Base-by-base conservation (phyloP, 1,284 basidiomycete genomes). In the Tylopilus sp. region DNA sequence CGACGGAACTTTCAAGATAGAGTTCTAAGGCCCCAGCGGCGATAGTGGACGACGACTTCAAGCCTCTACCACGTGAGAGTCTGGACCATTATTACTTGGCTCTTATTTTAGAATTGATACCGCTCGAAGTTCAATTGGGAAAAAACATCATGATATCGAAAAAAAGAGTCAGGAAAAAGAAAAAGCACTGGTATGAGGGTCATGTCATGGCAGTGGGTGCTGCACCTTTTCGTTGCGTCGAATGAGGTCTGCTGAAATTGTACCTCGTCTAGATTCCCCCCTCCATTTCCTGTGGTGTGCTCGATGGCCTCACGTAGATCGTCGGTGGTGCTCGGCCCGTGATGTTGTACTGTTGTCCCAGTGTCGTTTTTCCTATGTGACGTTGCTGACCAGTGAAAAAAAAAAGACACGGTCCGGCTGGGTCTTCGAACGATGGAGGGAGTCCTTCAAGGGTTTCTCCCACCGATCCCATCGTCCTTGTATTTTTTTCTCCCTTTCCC, bases 61-160 rank as follows among this genome's bases (percentile, higher is more conserved):
- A 48, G 48, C 41, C 48, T 54, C 46, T 36, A 44, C 53, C 52
- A 48, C 55, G 60, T 53, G 50, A 56, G 30, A 25, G 13, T 21
- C 18, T 38, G 6, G 4, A 12, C 30, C n/a, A n/a, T 56, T 53
- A 13, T 26, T 7, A 11, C 34, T 6, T 36, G 18, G 16, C 23
- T 28, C 8, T 39, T 35, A 40, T 30, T 55, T 44, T 46, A 36
- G 31, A 31, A 8, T 7, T 18, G n/a, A 9, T 8, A 30, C 19
- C 23, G 23, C 25, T 38, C 10, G 40, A 39, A 19, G 19, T 26
- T 3, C 16, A 6, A 29, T 19, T 53, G 23, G 43, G 33, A 1
- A 39, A 26, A 23, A 18, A 23, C 31, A 31, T n/a, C 12, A 31
- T 33, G 31, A 33, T 31, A 34, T 19, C 40, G 19, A 12, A 40